Conservation (phyloP, 2,329 filamentous ascomycete species). For the Fusarium musae region DNA sequence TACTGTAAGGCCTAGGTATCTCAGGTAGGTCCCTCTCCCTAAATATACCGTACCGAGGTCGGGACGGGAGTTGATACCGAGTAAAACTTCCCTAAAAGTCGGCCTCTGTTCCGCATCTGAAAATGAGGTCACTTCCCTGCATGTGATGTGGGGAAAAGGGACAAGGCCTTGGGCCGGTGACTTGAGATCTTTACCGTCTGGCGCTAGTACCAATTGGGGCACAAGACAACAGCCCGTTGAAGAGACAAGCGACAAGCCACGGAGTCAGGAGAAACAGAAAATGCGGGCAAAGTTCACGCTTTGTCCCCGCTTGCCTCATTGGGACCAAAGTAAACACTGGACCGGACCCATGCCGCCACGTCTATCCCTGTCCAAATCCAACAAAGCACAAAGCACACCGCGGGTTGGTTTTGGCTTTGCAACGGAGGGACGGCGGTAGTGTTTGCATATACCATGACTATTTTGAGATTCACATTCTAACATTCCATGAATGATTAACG, state of each 20-base stretch:
- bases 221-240: background rate
- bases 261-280: slow-evolving; percentile 42
- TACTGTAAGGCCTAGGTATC: background rate
- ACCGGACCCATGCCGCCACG: slow-evolving; percentile 18
- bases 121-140: slow-evolving; percentile 44
- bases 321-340: slow-evolving; percentile 47
- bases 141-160: slow-evolving; percentile 43
- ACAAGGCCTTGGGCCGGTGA: slow-evolving; percentile 7
- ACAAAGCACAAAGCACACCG: slow-evolving; percentile 23
- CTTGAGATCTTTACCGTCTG: slow-evolving; percentile 8
- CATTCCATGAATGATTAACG: slow-evolving; percentile 39
- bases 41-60: slow-evolving; percentile 42
- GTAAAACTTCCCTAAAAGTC: slow-evolving; percentile 26
- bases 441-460: slow-evolving; percentile 13
- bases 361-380: slow-evolving; percentile 32
- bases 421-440: slow-evolving; percentile 16
- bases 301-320: slow-evolving; percentile 29
- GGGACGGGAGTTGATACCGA: slow-evolving; percentile 36
- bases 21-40: slow-evolving; percentile 2
- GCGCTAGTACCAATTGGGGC: slow-evolving; percentile 11
- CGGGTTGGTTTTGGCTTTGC: slow-evolving; percentile 21
- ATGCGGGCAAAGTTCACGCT: slow-evolving; percentile 34
- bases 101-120: slow-evolving; percentile 40
- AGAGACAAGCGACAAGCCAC: slow-evolving; percentile 16
- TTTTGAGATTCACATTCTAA: slow-evolving; percentile 16